Percentiles rank a stretch among this genome's conserved stretches.
Conservation (phyloP, 768 basidiomycete species). For the Kwoniella dendrophila region DNA sequence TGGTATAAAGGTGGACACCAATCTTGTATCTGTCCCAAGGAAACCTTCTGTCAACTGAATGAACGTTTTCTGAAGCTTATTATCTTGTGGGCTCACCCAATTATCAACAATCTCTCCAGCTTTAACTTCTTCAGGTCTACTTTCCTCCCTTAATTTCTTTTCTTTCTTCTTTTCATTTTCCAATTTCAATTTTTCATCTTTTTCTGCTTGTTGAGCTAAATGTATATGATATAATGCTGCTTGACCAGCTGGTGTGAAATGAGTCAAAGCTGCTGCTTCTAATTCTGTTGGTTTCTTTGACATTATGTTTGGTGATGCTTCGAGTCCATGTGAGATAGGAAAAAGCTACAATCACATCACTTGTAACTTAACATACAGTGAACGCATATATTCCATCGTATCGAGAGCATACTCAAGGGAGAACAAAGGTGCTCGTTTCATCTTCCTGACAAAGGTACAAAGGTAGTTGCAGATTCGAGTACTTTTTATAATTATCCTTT, state of each 20-base stretch:
- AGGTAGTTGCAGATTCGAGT: too few species aligned
- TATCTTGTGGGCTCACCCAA: slow-evolving; percentile 22
- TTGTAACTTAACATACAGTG: too few species aligned
- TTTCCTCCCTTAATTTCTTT: slow-evolving; percentile 18
- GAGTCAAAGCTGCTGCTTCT: slow-evolving; percentile 29
- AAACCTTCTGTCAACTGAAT: too few species aligned
- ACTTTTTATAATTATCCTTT: too few species aligned
- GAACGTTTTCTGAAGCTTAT: too few species aligned
- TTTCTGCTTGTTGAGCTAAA: slow-evolving; percentile 29
- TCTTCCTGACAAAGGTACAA: too few species aligned
- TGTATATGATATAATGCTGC: slow-evolving; percentile 38
- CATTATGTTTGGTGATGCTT: neutral
- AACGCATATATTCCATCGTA: too few species aligned
- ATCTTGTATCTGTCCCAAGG: slow-evolving; percentile 28
- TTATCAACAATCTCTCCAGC: slow-evolving; percentile 31
- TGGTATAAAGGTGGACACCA: slow-evolving; percentile 34
- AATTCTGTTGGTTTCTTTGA: slow-evolving; percentile 27
- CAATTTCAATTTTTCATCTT: slow-evolving; percentile 26
- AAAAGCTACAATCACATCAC: too few species aligned
- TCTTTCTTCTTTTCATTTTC: slow-evolving; percentile 29
- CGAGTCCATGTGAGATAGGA: neutral
- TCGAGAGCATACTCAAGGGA: neutral
- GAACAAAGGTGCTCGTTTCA: too few species aligned
- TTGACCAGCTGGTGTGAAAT: slow-evolving; percentile 37
- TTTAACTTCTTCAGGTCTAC: slow-evolving; percentile 32